A percentile compares a stretch with the other conserved stretches of the same genome.
Evolutionary conservation across 495 filamentous ascomycete species (phyloP).

Genomic region (Geoglossum glabrum): DNA sequence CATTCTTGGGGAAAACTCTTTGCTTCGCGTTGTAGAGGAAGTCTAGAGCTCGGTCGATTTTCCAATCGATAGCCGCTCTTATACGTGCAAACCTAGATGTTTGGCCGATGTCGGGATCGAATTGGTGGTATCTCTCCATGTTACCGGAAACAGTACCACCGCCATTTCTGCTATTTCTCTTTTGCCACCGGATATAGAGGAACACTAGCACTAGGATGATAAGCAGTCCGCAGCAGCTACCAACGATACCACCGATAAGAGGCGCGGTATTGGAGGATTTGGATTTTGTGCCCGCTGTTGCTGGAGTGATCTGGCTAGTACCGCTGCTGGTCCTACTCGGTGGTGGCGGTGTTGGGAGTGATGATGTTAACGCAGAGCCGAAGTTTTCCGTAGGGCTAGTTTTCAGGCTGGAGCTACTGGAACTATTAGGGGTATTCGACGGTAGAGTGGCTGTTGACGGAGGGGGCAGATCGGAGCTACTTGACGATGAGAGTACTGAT

Average conservation of each 20-base stretch:
- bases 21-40: not conserved
- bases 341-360: not conserved
- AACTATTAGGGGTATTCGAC: no score
- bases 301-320: no score
- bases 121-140: not conserved
- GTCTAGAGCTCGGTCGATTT: not conserved
- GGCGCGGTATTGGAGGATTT: not conserved
- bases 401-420: no score
- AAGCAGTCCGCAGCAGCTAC: not conserved
- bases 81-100: not conserved
- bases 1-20: not conserved
- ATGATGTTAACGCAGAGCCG: no score
- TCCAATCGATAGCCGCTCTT: not conserved
- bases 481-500: no score
- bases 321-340: not conserved
- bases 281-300: not conserved
- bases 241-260: not conserved
- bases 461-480: no score
- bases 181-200: not conserved
- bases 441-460: no score
- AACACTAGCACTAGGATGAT: not conserved
- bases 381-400: no score
- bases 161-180: not conserved
- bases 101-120: not conserved
- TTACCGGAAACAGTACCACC: not conserved